Base-by-base conservation (phyloP, 352 stramenopile species). In the Globisporangium recalcitrans region DNA sequence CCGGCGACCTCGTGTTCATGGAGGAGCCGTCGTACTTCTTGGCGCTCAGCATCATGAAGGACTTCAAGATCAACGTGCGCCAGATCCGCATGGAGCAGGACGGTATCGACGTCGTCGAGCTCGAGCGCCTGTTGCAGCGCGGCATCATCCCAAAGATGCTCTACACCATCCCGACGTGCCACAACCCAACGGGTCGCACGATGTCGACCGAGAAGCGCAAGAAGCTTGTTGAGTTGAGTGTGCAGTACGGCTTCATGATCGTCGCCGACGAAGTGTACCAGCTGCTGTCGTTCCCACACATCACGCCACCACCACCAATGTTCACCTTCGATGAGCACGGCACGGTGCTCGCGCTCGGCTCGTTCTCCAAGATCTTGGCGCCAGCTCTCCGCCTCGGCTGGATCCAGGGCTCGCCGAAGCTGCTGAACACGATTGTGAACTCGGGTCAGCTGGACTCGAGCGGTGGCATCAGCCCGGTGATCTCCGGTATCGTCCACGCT, bases 211-310 rank as follows among this genome's bases (percentile, higher is more conserved):
- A 85, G 49, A 95, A 97, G 74, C 78, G 91, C 64, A 80, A 85
- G 66, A 87, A 86, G 65, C 75, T 98, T 51, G 90, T 94, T 13
- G 74, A 83, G 53, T 88, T 98, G 65, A 91, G 85, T 52, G 75
- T 90, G 31, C 69, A 92, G 69, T 95, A 97, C 76, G 77, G 79
- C 71, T 96, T 98, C 67, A 68, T 97, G 29, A 77, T 98, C 58
- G 75, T 97, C 29, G 87, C 88, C 21, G 93, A 98, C 68, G 94
- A 98, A 71, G 93, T 98, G 27, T 98, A 98, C 82, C 91, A 98
- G 74, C 75, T 98, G 52, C 74, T 98, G 48, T 96, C 94, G 65
- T 98, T 96, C 76, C 82, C 88, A 51, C 70, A 87, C 69, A 77
- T 92, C 63, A 91, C 75, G 31, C 82, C 84, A 14, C 86, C 87